phyloP scores from a whole-genome alignment of 352 stramenopile species.

The Pythium insidiosum region DNA sequence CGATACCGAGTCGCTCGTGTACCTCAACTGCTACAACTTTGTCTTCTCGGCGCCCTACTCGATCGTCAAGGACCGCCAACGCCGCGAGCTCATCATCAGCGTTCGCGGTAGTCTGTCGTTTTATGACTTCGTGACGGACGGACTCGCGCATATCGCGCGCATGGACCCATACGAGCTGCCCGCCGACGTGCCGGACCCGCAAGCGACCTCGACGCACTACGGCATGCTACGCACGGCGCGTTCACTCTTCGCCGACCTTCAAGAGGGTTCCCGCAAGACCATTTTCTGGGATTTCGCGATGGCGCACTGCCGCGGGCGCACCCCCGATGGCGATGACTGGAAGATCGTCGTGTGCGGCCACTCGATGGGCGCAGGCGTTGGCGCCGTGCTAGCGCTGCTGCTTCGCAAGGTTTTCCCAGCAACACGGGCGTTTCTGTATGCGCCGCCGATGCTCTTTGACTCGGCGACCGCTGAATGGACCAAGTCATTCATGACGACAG shows the following conservation, averaged over 20 bases:
- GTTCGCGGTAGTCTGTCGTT: conserved; percentile 72
- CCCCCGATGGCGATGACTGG: conserved; percentile 30
- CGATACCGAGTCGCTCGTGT: conserved; percentile 45
- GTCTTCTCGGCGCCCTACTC: conserved; percentile 71
- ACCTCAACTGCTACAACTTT: conserved; percentile 73
- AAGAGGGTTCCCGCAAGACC: conserved; percentile 40
- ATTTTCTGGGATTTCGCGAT: conserved; percentile 68
- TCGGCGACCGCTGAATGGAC: conserved; percentile 43
- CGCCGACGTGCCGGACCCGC: conserved; percentile 32
- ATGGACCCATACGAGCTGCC: conserved; percentile 55
- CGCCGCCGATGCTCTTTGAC: conserved; percentile 58
- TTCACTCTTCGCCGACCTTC: conserved; percentile 47
- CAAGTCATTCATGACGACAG: conserved; percentile 59
- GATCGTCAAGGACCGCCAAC: conserved; percentile 56
- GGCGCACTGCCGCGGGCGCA: conserved; percentile 26
- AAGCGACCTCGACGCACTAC: conserved; percentile 52
- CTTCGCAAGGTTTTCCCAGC: conserved; percentile 44
- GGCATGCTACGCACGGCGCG: conserved; percentile 64
- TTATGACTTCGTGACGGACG: conserved; percentile 74
- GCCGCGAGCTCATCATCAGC: conserved; percentile 64
- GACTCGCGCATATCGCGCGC: conserved; percentile 48
- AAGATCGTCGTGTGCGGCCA: conserved; percentile 73
- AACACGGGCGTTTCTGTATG: conserved; percentile 57
- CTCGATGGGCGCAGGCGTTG: conserved; percentile 77
- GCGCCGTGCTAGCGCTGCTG: conserved; percentile 55